Evolutionary conservation across 2,329 filamentous ascomycete genomes (phyloP).

Genomic region (Cercospora zeina): DNA sequence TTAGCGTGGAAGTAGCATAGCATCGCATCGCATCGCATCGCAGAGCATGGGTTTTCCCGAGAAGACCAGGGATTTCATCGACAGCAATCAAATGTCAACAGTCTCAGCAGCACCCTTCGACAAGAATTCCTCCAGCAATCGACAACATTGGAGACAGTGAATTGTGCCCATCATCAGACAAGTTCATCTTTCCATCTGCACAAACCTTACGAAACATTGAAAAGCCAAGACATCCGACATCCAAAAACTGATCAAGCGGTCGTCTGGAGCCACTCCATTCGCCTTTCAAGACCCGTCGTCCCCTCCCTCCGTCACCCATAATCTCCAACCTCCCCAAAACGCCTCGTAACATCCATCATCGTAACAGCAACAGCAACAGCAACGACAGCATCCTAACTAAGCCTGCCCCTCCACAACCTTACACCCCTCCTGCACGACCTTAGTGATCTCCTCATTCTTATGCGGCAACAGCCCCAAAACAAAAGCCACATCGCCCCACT

Average conservation of each 20-base stretch:
- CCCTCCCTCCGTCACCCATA: neutral
- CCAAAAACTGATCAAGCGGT: no score
- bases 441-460: slow-evolving; percentile 86
- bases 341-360: slow-evolving; percentile 6
- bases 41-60: no score
- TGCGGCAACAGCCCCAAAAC: slow-evolving; percentile 86
- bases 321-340: neutral
- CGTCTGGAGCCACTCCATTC: no score
- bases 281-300: no score
- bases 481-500: slow-evolving; percentile 97
- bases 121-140: neutral
- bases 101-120: neutral
- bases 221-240: neutral
- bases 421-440: slow-evolving; percentile 73
- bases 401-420: slow-evolving; percentile 47
- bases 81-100: neutral
- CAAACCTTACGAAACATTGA: neutral
- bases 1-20: neutral
- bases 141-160: neutral
- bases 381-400: neutral
- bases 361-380: neutral
- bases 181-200: neutral
- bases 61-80: neutral
- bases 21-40: neutral
- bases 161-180: neutral